phyloP scores from a whole-genome alignment of 169 alveolate genomes.

The Plasmodium vivax region DNA sequence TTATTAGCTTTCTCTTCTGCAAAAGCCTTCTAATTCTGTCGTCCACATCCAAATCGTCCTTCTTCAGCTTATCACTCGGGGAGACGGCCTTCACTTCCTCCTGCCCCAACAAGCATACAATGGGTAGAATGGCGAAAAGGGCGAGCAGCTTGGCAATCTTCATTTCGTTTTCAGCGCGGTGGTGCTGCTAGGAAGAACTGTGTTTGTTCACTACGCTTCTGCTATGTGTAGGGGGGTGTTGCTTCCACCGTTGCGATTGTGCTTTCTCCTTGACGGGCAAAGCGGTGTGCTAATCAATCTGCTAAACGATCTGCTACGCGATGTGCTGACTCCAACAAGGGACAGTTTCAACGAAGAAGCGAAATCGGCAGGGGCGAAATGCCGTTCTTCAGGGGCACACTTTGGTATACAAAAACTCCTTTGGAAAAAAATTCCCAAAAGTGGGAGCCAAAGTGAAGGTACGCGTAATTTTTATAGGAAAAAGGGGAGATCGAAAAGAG shows the following conservation, averaged over 20 bases:
- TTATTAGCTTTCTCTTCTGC: not conserved
- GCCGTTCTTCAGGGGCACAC: not conserved
- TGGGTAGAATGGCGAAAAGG: not conserved
- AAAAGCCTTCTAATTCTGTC: not conserved
- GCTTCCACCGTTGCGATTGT: not conserved
- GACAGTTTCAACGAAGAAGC: not conserved
- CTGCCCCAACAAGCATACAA: not conserved
- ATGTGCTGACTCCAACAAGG: not conserved
- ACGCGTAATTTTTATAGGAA: too few species aligned
- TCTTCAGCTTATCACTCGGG: not conserved
- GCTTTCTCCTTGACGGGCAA: not conserved
- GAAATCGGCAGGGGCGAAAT: not conserved
- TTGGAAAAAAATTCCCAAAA: not conserved
- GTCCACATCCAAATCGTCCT: not conserved
- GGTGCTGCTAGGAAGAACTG: not conserved
- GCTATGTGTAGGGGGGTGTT: not conserved
- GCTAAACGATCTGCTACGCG: not conserved
- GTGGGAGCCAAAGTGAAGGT: not conserved
- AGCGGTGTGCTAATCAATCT: not conserved
- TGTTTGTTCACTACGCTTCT: not conserved
- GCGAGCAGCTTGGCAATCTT: not conserved
- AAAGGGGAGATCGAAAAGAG: not conserved
- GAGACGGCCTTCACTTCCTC: not conserved
- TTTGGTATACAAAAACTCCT: not conserved
- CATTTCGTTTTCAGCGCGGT: not conserved